These are phyloP conservation scores for Pseudevernia furfuracea DNA, from an alignment of 495 filamentous ascomycete genomes.

Conservation along the genomic window DNA sequence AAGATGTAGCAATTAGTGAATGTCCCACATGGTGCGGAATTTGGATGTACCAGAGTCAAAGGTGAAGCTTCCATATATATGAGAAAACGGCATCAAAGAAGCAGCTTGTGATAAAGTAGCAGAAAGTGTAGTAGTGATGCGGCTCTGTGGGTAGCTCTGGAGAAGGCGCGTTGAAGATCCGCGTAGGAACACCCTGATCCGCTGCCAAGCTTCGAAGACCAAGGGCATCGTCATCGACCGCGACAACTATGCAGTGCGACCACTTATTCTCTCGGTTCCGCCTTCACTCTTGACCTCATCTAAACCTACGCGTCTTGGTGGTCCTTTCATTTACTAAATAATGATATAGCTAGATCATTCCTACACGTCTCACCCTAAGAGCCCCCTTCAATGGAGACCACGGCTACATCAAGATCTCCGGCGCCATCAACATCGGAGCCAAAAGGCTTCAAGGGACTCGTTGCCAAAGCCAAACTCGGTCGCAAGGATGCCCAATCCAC, in stretches of 20 bases:
- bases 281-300: constrained; percentile 11
- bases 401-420: constrained; percentile 21
- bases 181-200: no score
- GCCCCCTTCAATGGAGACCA: constrained; percentile 23
- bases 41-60: constrained; percentile 45
- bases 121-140: not conserved
- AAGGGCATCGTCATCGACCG: not conserved
- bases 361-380: not conserved
- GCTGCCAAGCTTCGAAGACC: not conserved
- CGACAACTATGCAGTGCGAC: not conserved
- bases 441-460: constrained; percentile 29
- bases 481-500: constrained; percentile 26
- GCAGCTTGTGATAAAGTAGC: no score
- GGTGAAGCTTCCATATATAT: constrained; percentile 53
- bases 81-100: no score
- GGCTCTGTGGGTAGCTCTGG: not conserved
- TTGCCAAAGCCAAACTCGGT: constrained; percentile 30
- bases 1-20: not conserved
- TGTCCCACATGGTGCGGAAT: not conserved
- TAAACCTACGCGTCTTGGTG: constrained; percentile 30
- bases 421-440: constrained; percentile 19
- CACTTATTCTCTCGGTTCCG: no score
- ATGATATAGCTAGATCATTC: constrained; percentile 6
- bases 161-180: not conserved
- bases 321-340: constrained; percentile 5